Conservation (phyloP, 2,329 filamentous ascomycete genomes). For the Trichoderma asperellum region DNA sequence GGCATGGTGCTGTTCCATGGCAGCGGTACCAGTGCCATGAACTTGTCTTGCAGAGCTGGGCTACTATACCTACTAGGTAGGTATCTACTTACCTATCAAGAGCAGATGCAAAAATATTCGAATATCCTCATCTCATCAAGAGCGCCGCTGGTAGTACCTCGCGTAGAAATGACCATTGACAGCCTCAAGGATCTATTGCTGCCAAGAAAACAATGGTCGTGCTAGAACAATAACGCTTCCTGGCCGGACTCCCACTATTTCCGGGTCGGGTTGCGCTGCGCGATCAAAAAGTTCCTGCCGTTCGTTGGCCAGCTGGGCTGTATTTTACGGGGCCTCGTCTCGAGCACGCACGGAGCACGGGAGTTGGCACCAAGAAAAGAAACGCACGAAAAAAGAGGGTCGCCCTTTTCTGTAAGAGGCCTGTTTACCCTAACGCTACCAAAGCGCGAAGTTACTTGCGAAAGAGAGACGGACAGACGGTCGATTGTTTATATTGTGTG, state of each 20-base stretch:
- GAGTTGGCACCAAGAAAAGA: neutral
- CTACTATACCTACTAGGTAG: too few relatives aligned
- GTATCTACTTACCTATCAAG: neutral
- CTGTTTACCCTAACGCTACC: neutral
- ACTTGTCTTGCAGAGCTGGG: too few relatives aligned
- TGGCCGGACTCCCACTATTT: neutral
- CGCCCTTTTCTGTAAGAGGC: neutral
- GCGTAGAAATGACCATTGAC: neutral
- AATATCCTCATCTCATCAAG: neutral
- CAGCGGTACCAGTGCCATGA: neutral
- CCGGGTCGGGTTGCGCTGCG: neutral
- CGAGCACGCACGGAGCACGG: slow-evolving; percentile 3
- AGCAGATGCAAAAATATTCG: neutral
- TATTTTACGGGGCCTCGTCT: slow-evolving; percentile 1
- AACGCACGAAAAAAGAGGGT: slow-evolving; percentile 5
- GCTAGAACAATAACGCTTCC: neutral
- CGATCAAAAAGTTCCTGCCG: slow-evolving; percentile 19
- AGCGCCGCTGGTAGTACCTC: neutral
- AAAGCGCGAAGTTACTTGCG: neutral
- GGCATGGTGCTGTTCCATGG: neutral
- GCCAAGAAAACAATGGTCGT: neutral
- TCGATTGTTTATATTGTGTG: neutral
- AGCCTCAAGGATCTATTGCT: neutral
- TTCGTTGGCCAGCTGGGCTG: neutral
- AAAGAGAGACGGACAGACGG: neutral